A percentile compares a stretch with the other conserved stretches of the same genome.
These are phyloP conservation scores for Fusarium sp. DNA, from an alignment of 2,329 filamentous ascomycete species.

Conservation along the genomic window DNA sequence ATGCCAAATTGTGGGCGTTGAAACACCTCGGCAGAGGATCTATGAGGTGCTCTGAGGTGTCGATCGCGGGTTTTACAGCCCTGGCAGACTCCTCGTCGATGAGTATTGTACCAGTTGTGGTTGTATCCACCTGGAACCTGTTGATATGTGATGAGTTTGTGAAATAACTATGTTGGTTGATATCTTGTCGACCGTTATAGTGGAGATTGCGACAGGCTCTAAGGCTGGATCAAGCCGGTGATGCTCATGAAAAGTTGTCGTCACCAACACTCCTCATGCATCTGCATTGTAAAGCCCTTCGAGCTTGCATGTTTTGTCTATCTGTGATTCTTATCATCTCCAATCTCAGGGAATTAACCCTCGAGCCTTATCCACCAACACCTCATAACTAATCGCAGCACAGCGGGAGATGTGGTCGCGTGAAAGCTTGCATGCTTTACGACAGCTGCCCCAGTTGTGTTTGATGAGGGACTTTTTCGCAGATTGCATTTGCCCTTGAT, in stretches of 20 bases:
- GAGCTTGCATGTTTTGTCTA: slow-evolving; percentile 3
- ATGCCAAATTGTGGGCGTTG: slow-evolving; percentile 25
- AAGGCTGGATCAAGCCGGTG: slow-evolving; percentile 43
- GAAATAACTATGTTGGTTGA: slow-evolving; percentile 40
- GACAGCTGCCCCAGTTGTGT: slow-evolving; percentile 31
- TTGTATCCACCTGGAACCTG: slow-evolving; percentile 14
- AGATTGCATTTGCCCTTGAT: slow-evolving; percentile 8
- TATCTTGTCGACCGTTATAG: slow-evolving; percentile 20
- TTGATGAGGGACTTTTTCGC: slow-evolving; percentile 39
- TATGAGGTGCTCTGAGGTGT: slow-evolving; percentile 17
- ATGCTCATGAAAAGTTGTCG: slow-evolving; percentile 13
- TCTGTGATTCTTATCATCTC: slow-evolving; percentile 7
- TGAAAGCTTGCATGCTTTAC: slow-evolving; percentile 15
- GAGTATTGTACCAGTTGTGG: slow-evolving; percentile 12
- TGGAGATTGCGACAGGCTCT: slow-evolving; percentile 28
- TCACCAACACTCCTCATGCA: slow-evolving; percentile 45
- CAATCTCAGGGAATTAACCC: slow-evolving; percentile 10
- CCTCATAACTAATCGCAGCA: slow-evolving; percentile 29
- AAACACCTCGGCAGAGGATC: slow-evolving; percentile 36
- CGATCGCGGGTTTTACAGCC: slow-evolving; percentile 36
- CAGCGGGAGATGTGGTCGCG: slow-evolving; percentile 33
- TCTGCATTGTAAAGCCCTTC: slow-evolving; percentile 22
- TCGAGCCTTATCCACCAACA: slow-evolving; percentile 32
- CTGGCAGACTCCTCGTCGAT: slow-evolving; percentile 41
- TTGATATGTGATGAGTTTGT: slow-evolving; percentile 29